phyloP scores from a whole-genome alignment of 2,329 filamentous ascomycete genomes.

The Stagonosporopsis tanaceti region DNA sequence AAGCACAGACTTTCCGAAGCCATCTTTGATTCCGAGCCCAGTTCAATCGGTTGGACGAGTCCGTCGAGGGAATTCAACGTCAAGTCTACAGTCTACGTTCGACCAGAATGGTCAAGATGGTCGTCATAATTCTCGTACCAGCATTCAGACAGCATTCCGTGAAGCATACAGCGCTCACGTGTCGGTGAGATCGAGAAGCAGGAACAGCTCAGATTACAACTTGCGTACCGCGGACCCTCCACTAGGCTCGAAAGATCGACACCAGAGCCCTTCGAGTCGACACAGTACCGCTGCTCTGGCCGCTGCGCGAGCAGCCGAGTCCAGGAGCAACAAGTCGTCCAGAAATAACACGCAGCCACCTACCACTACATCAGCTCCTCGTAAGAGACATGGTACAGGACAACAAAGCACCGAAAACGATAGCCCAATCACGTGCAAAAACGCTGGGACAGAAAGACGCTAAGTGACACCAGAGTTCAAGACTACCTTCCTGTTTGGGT shows the following conservation, averaged over 20 bases:
- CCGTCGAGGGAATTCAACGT: constrained; percentile 49
- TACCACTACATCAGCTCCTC: constrained; percentile 6
- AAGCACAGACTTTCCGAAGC: constrained; percentile 25
- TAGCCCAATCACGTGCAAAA: constrained; percentile 3
- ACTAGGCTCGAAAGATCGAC: constrained; percentile 23
- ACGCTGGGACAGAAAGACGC: constrained; percentile 1
- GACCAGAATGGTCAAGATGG: constrained; percentile 27
- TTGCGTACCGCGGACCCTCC: constrained; percentile 19
- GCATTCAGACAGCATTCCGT: constrained; percentile 40
- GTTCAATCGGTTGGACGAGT: constrained; percentile 46
- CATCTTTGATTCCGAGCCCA: constrained; percentile 56
- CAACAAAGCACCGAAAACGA: constrained; percentile 11
- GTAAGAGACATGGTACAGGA: constrained; percentile 1
- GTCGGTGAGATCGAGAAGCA: constrained; percentile 24
- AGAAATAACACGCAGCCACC: constrained; percentile 15
- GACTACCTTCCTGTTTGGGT: constrained; percentile 10
- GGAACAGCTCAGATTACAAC: constrained; percentile 30
- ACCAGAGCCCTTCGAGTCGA: constrained; percentile 29
- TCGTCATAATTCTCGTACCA: constrained; percentile 40
- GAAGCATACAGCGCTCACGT: constrained; percentile 25
- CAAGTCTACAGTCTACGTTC: constrained; percentile 48
- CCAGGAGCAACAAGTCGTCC: constrained; percentile 14
- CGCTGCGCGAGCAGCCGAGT: constrained; percentile 24
- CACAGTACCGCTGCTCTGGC: constrained; percentile 34
- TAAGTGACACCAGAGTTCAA: constrained; percentile 1